Conservation (phyloP, 2,329 filamentous ascomycete genomes). For the Tricladium varicosporioides region DNA sequence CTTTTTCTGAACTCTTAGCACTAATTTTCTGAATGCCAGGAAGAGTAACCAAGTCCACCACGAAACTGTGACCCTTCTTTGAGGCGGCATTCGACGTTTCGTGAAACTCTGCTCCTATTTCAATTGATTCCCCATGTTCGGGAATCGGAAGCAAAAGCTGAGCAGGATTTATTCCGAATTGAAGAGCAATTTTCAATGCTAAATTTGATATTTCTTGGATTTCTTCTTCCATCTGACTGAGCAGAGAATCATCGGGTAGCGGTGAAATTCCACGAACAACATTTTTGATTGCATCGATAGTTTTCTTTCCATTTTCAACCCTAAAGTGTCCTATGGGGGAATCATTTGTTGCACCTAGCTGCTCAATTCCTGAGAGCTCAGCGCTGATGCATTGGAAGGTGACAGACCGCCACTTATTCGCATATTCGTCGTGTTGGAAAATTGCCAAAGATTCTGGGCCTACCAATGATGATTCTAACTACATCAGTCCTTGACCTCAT, state of each 20-base stretch:
- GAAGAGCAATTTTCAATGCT: conserved; percentile 1
- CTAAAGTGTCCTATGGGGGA: neutral
- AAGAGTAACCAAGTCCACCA: conserved; percentile 1
- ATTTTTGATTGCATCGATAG: neutral
- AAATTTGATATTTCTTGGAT: neutral
- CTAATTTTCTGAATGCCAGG: conserved; percentile 5
- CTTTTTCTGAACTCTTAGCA: neutral
- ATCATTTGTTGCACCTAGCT: neutral
- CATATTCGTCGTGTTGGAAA: conserved; percentile 1
- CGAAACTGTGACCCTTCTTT: neutral
- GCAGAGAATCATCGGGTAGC: neutral
- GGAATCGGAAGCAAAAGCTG: conserved; percentile 1
- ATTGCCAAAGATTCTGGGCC: neutral
- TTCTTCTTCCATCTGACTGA: neutral
- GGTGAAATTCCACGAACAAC: neutral
- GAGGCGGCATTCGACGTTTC: conserved; percentile 1
- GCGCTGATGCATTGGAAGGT: conserved; percentile 3
- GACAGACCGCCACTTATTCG: conserved; percentile 8
- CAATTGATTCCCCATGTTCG: conserved; percentile 1
- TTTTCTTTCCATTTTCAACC: neutral
- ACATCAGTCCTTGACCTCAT: too few species aligned
- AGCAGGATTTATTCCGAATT: conserved; percentile 4
- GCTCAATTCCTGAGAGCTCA: neutral
- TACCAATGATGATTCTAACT: too few species aligned
- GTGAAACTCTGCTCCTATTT: conserved; percentile 3